These are phyloP conservation scores for Dryadomyces quercivorus DNA, from an alignment of 2,329 filamentous ascomycete species.

Conservation along the genomic window DNA sequence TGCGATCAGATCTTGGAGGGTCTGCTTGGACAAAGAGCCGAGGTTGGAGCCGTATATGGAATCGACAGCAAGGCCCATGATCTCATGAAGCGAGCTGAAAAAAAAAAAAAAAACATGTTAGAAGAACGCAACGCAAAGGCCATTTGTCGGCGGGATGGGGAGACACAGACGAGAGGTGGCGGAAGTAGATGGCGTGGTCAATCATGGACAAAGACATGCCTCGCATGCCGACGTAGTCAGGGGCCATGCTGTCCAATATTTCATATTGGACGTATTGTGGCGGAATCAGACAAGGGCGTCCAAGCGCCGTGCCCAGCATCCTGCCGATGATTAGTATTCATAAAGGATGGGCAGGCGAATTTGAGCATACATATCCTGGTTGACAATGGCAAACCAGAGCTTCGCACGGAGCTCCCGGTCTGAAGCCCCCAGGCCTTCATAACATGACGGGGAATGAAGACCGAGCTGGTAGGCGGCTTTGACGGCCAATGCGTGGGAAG, in stretches of 20 bases:
- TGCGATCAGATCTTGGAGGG: background rate
- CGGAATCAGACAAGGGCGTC: conserved; percentile 13
- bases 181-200: conserved; percentile 5
- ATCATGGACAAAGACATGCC: background rate
- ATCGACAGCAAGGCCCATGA: conserved; percentile 6
- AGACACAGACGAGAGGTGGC: conserved; percentile 2
- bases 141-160: background rate
- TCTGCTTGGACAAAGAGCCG: background rate
- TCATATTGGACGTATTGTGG: conserved; percentile 5
- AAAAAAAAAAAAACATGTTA: background rate
- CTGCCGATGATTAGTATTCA: background rate
- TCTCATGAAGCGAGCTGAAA: conserved; percentile 6
- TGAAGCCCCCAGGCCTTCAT: conserved; percentile 11
- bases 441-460: conserved; percentile 19
- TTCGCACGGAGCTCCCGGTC: conserved; percentile 17
- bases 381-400: conserved; percentile 20
- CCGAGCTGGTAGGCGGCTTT: conserved; percentile 22
- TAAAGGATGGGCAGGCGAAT: background rate
- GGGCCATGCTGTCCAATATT: conserved; percentile 3
- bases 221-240: background rate
- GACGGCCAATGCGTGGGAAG: conserved; percentile 19
- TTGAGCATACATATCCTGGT: conserved; percentile 15
- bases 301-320: conserved; percentile 13
- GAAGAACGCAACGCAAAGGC: background rate
- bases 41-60: conserved; percentile 11